A percentile compares a stretch with the other conserved stretches of the same genome.
These are phyloP conservation scores for Phaeomoniella chlamydospora DNA, from an alignment of 2,329 filamentous ascomycete genomes.

Conservation along the genomic window DNA sequence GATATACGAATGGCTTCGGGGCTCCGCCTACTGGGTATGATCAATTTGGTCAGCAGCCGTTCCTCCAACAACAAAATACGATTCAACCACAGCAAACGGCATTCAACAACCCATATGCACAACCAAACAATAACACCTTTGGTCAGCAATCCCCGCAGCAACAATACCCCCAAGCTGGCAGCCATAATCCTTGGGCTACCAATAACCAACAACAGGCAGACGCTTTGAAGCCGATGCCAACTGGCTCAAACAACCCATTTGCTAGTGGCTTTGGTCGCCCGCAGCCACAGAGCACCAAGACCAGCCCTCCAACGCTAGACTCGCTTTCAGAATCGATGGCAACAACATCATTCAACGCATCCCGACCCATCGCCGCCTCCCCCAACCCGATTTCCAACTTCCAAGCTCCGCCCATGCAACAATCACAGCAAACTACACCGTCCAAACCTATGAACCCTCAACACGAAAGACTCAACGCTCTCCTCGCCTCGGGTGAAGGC, in stretches of 20 bases:
- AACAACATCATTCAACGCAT: slow-evolving; percentile 38
- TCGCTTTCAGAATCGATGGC: slow-evolving; percentile 75
- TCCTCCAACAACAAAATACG: slow-evolving; percentile 34
- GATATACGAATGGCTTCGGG: slow-evolving; percentile 54
- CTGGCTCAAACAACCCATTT: slow-evolving; percentile 96
- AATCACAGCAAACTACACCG: slow-evolving; percentile 22
- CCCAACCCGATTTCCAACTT: slow-evolving; percentile 37
- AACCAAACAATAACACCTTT: slow-evolving; percentile 20
- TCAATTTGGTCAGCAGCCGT: slow-evolving; percentile 25
- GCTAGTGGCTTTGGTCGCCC: slow-evolving; percentile 44
- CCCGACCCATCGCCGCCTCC: slow-evolving; percentile 28
- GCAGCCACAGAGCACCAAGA: slow-evolving; percentile 42
- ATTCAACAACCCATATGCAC: slow-evolving; percentile 48
- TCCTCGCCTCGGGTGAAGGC: slow-evolving; percentile 77
- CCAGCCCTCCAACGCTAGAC: slow-evolving; percentile 55
- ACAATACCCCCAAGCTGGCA: slow-evolving; percentile 55
- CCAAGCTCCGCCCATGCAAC: slow-evolving; percentile 30
- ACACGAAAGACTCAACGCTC: slow-evolving; percentile 63
- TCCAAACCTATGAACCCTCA: slow-evolving; percentile 36
- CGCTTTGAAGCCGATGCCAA: slow-evolving; percentile 65
- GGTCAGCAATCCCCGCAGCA: slow-evolving; percentile 29
- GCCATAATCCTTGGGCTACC: slow-evolving; percentile 85
- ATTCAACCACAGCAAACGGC: slow-evolving; percentile 45
- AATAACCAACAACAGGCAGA: slow-evolving; percentile 44
- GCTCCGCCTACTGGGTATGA: slow-evolving; percentile 43